Evolutionary conservation across 208 protist species (phyloP).

Genomic region (Leishmania major): DNA sequence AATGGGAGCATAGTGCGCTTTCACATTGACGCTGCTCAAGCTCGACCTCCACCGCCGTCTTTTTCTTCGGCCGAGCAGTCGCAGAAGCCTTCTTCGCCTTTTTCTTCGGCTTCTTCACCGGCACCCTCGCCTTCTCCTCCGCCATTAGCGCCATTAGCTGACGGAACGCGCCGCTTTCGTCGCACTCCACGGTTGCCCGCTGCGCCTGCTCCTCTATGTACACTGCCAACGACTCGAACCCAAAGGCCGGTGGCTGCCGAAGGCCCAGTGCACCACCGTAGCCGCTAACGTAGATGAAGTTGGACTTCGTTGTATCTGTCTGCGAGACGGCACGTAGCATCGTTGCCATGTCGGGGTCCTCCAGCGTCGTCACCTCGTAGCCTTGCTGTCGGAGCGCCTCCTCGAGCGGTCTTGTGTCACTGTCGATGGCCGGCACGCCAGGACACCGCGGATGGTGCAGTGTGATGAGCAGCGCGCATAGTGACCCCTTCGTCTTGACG

Average conservation of each 20-base stretch:
- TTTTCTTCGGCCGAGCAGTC: slow-evolving; percentile 38
- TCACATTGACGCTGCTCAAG: slow-evolving; percentile 60
- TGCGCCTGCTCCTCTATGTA: slow-evolving; percentile 57
- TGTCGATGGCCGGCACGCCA: slow-evolving; percentile 50
- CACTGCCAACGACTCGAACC: slow-evolving; percentile 63
- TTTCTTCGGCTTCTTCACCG: slow-evolving; percentile 57
- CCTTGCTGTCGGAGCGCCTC: slow-evolving; percentile 69
- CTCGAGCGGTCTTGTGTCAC: slow-evolving; percentile 38
- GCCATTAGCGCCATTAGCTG: slow-evolving; percentile 36
- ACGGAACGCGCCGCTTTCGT: slow-evolving; percentile 40
- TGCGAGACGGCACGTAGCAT: slow-evolving; percentile 68
- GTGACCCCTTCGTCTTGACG: slow-evolving; percentile 63
- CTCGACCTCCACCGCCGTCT: slow-evolving; percentile 58
- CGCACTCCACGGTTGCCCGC: slow-evolving; percentile 50
- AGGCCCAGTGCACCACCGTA: slow-evolving; percentile 81
- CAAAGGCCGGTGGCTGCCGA: slow-evolving; percentile 66
- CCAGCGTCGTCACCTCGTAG: slow-evolving; percentile 71
- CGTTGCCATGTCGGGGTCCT: slow-evolving; percentile 44
- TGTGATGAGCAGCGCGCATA: slow-evolving; percentile 78
- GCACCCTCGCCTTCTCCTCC: slow-evolving; percentile 37
- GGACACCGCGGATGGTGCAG: slow-evolving; percentile 55
- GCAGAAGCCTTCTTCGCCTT: slow-evolving; percentile 44
- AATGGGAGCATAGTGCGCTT: slow-evolving; percentile 39
- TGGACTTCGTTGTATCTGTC: slow-evolving; percentile 60
- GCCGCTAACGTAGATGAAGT: slow-evolving; percentile 85